Evolutionary conservation across 176 grass and related monocot species (phyloP), one percentile per base, ranked within the genome.

Genomic region (Oryza nivara): DNA sequence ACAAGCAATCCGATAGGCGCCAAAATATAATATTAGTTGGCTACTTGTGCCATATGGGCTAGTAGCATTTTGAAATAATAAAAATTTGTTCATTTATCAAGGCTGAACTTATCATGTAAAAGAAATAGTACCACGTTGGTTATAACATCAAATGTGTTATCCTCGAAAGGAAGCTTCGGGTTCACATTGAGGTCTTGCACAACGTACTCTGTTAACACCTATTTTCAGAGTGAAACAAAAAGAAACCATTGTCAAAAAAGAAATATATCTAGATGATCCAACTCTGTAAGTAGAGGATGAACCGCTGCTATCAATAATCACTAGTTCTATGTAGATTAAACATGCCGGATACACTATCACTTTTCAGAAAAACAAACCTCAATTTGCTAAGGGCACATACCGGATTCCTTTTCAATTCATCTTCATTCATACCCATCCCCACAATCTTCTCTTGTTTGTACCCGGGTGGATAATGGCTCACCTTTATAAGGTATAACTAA

Each of bases 361-460:
- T 61, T 61, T 22, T 61, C 56, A 22, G 56, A 61, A 61, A 61
- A 61, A 56, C 2, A 61, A 84, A 9, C 17, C 69, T 26, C 38
- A 54, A 23, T 82, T 34, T 34, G 67, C 30, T 84, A 25, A 77
- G 20, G 41, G 22, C n/a, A 87, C 34, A 36, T 98, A 98, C 95
- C 85, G 61, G 77, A 23, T 98, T 98, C 87, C 71, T 88, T 84
- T 91, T 93, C 32, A 98, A 91, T 80, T 98, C 95, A 7, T 88
- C 89, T 85, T 98, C 95, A 88, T 98, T 98, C 95, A 98, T 93
- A 64, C 95, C 95, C 91, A 95, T 98, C 67, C 95, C 95, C 66
- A 95, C 85, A 84, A 98, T 88, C 74, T 82, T 98, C 67, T 92
- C 92, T 38, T 93, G 95, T 47, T 82, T 89, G 81, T 95, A 98